Evolutionary conservation across 2,329 filamentous ascomycete species (phyloP).

Genomic region (Trichoderma aggressivum): DNA sequence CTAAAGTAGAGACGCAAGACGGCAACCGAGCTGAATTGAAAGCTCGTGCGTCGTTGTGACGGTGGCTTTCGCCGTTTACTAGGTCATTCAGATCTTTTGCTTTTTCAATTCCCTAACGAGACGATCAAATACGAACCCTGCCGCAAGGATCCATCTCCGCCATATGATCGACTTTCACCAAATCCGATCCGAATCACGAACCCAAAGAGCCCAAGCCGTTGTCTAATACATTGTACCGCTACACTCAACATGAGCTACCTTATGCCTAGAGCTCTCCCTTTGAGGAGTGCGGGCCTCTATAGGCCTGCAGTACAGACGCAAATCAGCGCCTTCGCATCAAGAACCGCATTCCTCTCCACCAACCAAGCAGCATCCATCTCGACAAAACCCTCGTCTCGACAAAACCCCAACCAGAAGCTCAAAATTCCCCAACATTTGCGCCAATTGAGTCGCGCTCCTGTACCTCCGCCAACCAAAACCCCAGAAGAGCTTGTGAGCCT

Average conservation of each 20-base stretch:
- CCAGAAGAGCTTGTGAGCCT: slow-evolving; percentile 29
- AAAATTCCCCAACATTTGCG: slow-evolving; percentile 28
- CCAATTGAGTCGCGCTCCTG: slow-evolving; percentile 27
- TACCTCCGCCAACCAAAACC: slow-evolving; percentile 32
- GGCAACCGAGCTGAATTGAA: neutral
- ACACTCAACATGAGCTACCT: slow-evolving; percentile 28
- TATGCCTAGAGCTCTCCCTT: slow-evolving; percentile 25
- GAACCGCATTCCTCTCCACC: slow-evolving; percentile 22
- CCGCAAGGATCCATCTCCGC: neutral
- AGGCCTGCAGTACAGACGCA: neutral
- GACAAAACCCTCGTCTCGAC: slow-evolving; percentile 25
- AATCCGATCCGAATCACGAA: neutral
- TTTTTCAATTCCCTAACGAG: neutral
- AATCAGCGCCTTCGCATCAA: slow-evolving; percentile 15
- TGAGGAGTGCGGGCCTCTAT: slow-evolving; percentile 23
- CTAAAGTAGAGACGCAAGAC: neutral
- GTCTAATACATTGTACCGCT: neutral
- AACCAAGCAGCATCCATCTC: slow-evolving; percentile 23
- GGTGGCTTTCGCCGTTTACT: neutral
- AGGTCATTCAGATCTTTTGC: too few relatives aligned
- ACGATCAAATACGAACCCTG: neutral
- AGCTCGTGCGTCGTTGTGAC: neutral
- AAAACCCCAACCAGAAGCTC: slow-evolving; percentile 27
- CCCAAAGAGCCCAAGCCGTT: neutral
- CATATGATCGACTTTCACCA: neutral